phyloP scores from a whole-genome alignment of 768 basidiomycete genomes.

The Termitomyces heimii region DNA sequence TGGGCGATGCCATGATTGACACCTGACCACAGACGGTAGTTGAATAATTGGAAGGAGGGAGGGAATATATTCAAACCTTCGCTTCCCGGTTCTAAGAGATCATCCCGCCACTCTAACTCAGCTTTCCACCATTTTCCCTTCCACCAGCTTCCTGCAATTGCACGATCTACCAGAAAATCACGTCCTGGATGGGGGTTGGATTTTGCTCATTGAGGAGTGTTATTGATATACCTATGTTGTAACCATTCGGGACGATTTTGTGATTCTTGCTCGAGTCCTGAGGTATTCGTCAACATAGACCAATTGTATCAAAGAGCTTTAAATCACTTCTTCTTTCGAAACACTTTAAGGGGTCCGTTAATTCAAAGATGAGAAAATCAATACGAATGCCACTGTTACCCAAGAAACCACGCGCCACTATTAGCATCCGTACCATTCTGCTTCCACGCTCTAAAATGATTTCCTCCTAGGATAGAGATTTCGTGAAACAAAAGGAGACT shows the following conservation, averaged over 20 bases:
- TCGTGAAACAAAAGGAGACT: background rate
- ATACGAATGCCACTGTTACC: constrained; percentile 30
- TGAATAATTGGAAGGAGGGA: background rate
- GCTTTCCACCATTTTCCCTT: constrained; percentile 70
- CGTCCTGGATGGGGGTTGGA: constrained; percentile 39
- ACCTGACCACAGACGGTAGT: constrained; percentile 32
- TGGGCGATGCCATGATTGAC: constrained; percentile 78
- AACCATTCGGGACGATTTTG: constrained; percentile 71
- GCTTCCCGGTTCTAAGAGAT: constrained; percentile 62
- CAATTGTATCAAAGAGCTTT: background rate
- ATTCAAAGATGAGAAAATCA: background rate
- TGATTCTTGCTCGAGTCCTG: constrained; percentile 60
- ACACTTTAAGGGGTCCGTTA: constrained; percentile 33
- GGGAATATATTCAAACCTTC: constrained; percentile 40
- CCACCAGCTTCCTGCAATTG: constrained; percentile 55
- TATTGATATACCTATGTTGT: constrained; percentile 44
- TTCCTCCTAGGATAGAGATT: constrained; percentile 47
- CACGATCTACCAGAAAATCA: constrained; percentile 68
- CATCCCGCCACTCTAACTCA: constrained; percentile 69
- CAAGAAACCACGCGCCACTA: constrained; percentile 83
- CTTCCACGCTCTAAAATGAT: constrained; percentile 87
- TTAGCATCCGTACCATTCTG: constrained; percentile 74
- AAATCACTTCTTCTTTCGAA: constrained; percentile 61
- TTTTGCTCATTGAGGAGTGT: background rate
- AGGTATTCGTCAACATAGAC: background rate